A percentile compares a stretch with the other conserved stretches of the same genome.
These are phyloP conservation scores for Podaxis sp. DNA, from an alignment of 768 basidiomycete species.

Conservation along the genomic window DNA sequence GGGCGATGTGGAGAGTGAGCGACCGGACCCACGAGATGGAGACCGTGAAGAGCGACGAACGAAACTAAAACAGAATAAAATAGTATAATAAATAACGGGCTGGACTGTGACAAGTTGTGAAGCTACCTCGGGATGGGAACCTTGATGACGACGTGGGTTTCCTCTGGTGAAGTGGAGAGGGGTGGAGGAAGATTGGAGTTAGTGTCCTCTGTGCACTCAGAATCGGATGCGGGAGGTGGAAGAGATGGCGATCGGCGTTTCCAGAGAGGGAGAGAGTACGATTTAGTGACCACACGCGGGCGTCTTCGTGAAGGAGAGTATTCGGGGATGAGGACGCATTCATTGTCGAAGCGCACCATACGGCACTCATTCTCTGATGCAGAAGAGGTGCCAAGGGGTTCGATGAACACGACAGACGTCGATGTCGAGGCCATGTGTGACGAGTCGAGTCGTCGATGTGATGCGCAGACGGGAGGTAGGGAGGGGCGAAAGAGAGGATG, in stretches of 20 bases:
- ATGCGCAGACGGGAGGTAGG: neutral
- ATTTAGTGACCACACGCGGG: constrained; percentile 58
- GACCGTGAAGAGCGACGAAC: constrained; percentile 9
- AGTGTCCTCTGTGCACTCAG: constrained; percentile 12
- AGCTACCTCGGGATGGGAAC: constrained; percentile 64
- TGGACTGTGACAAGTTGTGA: neutral
- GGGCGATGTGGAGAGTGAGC: constrained; percentile 31
- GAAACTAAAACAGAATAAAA: constrained; percentile 6
- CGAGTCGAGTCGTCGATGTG: neutral
- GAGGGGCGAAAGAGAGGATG: neutral
- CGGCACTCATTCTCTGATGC: constrained; percentile 18
- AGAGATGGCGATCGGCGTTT: constrained; percentile 4
- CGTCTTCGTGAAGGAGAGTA: constrained; percentile 35
- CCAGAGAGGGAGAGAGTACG: constrained; percentile 72
- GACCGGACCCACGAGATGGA: constrained; percentile 27
- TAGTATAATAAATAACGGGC: constrained; percentile 2
- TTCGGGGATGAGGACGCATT: constrained; percentile 78
- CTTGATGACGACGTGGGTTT: constrained; percentile 53
- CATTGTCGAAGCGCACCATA: constrained; percentile 68
- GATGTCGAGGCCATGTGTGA: neutral
- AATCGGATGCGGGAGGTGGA: neutral
- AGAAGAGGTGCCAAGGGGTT: neutral
- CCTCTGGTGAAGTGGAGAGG: constrained; percentile 26
- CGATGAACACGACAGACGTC: constrained; percentile 4
- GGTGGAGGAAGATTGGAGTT: constrained; percentile 15